phyloP scores from a whole-genome alignment of 805 yeast genomes.

The Vanderwaltozyma verrucispora region DNA sequence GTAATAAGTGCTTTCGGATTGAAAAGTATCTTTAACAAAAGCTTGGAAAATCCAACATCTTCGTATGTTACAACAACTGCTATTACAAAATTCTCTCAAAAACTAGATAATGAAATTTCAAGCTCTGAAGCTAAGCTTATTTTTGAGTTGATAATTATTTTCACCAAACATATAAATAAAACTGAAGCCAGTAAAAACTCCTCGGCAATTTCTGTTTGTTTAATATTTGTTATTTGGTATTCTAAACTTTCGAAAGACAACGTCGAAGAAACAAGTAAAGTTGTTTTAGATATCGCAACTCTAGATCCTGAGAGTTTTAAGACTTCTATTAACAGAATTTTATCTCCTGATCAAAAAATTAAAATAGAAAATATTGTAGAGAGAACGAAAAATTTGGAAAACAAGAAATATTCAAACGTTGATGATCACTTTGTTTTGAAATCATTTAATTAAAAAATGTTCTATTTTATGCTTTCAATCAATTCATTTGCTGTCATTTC shows the following conservation, averaged over 20 bases:
- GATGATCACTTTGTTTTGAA: constrained; percentile 4
- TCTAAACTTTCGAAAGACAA: constrained; percentile 13
- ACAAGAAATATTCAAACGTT: no score
- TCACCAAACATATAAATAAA: constrained; percentile 30
- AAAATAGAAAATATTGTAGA: constrained; percentile 12
- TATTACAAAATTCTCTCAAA: constrained; percentile 36
- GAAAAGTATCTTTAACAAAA: constrained; percentile 38
- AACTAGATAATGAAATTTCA: constrained; percentile 6
- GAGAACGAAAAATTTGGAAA: no score
- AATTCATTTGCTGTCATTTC: no score
- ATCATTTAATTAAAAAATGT: constrained; percentile 4
- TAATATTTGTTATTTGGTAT: constrained; percentile 33
- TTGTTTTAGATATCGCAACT: constrained; percentile 38
- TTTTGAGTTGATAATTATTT: constrained; percentile 28
- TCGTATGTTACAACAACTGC: constrained; percentile 33
- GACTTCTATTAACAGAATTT: constrained; percentile 29
- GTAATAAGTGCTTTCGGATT: constrained; percentile 50
- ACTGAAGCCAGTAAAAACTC: constrained; percentile 6
- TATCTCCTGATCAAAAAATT: constrained; percentile 31
- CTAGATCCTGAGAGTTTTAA: constrained; percentile 41
- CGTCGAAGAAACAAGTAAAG: constrained; percentile 34
- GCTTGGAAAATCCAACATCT: constrained; percentile 20
- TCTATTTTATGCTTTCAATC: no score
- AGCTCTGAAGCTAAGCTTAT: constrained; percentile 2
- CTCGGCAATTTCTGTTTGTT: constrained; percentile 5